A percentile compares a stretch with the other conserved stretches of the same genome.
Conservation (phyloP, 2,329 filamentous ascomycete species). For the Aspergillus fumigatiaffinis region DNA sequence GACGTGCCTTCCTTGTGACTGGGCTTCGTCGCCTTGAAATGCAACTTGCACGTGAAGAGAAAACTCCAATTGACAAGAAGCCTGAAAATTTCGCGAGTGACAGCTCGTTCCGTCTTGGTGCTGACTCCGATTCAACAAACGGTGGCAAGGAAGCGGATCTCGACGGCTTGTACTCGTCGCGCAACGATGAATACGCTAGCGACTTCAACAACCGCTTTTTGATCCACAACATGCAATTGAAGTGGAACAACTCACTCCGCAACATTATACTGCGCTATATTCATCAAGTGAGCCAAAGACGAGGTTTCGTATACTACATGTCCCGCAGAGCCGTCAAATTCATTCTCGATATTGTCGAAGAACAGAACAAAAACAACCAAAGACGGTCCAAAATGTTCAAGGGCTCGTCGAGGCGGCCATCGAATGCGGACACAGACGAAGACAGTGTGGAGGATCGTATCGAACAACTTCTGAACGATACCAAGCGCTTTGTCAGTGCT, state of each 20-base stretch:
- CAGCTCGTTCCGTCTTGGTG: slow-evolving; percentile 24
- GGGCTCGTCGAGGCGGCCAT: slow-evolving; percentile 19
- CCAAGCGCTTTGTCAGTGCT: slow-evolving; percentile 73
- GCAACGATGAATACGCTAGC: slow-evolving; percentile 77
- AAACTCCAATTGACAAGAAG: slow-evolving; percentile 48
- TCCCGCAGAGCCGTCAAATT: slow-evolving; percentile 95
- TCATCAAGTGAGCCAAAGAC: slow-evolving; percentile 91
- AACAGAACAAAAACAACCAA: slow-evolving; percentile 72
- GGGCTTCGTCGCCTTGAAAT: slow-evolving; percentile 58
- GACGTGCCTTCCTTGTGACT: slow-evolving; percentile 55
- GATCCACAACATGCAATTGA: slow-evolving; percentile 93
- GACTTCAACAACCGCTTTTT: slow-evolving; percentile 99
- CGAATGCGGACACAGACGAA: slow-evolving; percentile 50
- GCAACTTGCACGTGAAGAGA: slow-evolving; percentile 40
- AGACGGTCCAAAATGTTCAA: slow-evolving; percentile 34
- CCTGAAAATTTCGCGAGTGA: slow-evolving; percentile 20
- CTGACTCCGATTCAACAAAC: slow-evolving; percentile 42
- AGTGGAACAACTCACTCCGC: slow-evolving; percentile 94
- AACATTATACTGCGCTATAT: slow-evolving; percentile 97
- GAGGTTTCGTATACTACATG: slow-evolving; percentile 97
- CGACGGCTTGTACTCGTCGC: slow-evolving; percentile 61
- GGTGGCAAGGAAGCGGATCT: slow-evolving; percentile 52
- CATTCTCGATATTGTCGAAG: slow-evolving; percentile 94
- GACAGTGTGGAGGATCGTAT: slow-evolving; percentile 78
- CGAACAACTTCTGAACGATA: slow-evolving; percentile 77